Base-by-base conservation (phyloP, 2,329 filamentous ascomycete species). In the Ascochyta pisi region DNA sequence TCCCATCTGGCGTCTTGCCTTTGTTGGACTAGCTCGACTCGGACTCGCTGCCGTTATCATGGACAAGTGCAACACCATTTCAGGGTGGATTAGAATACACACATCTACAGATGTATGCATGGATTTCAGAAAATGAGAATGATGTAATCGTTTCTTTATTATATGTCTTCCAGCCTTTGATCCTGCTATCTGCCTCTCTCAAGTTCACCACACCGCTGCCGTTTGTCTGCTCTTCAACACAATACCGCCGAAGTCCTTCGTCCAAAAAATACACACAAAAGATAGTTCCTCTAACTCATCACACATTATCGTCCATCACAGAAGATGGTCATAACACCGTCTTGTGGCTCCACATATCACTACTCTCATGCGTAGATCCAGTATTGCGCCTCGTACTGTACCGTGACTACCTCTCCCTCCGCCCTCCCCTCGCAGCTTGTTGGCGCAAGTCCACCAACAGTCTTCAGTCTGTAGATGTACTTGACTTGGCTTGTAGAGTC, bases 311-410 rank as follows among this genome's bases (percentile, higher is more conserved):
- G 37, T 16, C 37, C 37, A 13, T 23, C 19, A 9, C 24, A n/a
- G 7, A 22, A 39, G 19, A 6, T 35, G 33, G 33, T 35, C 33
- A 16, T 16, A 16, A 16, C 33, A 35, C 6, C 29, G 9, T 7
- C 33, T 6, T n/a, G 15, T 10, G 7, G 8, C 8, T 16, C n/a
- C 33, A 16, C 12, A 16, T 16, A 8, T 10, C 33, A 33, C 6
- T 6, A n/a, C 3, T 12, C 26, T 55, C 43, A 67, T 9, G 60
- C 75, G 56, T 76, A 84, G 45, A 82, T 86, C 89, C 84, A 88
- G 64, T 91, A 97, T 83, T 94, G 85, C 37, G 93, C 87, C 40
- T 90, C 81, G 77, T 98, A 97, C 67, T 91, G 81, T n/a, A 96
- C 85, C 59, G 89, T 81, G 62, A 97, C 91, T 10, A 70, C 62